Evolutionary conservation across 2,329 filamentous ascomycete species (phyloP).

Genomic region (Colletotrichum tofieldiae): DNA sequence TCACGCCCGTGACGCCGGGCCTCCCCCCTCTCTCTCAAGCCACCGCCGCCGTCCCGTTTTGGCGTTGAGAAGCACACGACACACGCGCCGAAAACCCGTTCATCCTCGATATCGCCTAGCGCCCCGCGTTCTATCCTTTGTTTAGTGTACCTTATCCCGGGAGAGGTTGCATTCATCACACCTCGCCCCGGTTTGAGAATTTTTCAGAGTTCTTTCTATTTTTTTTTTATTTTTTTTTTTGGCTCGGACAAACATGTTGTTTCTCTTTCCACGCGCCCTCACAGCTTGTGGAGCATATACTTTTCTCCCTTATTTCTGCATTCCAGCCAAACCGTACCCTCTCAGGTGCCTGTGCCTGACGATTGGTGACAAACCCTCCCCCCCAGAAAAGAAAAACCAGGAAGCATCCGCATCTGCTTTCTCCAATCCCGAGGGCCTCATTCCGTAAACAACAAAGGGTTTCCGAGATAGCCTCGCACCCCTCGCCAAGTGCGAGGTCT

Average conservation of each 20-base stretch:
- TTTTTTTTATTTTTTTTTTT: background rate
- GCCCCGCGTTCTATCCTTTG: background rate
- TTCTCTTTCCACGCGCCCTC: slow-evolving; percentile 1
- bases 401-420: background rate
- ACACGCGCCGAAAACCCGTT: background rate
- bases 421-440: background rate
- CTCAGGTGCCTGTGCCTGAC: background rate
- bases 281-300: background rate
- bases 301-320: background rate
- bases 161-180: background rate
- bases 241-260: slow-evolving; percentile 25
- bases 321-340: background rate
- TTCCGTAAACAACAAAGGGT: background rate
- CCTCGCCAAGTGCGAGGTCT: background rate
- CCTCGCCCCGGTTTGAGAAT: background rate
- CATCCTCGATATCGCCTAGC: slow-evolving; percentile 2
- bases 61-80: background rate
- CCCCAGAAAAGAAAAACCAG: too few species aligned
- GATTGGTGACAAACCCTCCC: background rate
- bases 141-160: slow-evolving; percentile 5
- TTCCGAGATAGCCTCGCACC: background rate
- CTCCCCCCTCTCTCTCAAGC: background rate
- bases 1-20: background rate
- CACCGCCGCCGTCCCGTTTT: background rate
- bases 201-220: background rate